These are phyloP conservation scores for Cicer cuneatum DNA, from an alignment of 306 rosid species.

Conservation along the genomic window DNA sequence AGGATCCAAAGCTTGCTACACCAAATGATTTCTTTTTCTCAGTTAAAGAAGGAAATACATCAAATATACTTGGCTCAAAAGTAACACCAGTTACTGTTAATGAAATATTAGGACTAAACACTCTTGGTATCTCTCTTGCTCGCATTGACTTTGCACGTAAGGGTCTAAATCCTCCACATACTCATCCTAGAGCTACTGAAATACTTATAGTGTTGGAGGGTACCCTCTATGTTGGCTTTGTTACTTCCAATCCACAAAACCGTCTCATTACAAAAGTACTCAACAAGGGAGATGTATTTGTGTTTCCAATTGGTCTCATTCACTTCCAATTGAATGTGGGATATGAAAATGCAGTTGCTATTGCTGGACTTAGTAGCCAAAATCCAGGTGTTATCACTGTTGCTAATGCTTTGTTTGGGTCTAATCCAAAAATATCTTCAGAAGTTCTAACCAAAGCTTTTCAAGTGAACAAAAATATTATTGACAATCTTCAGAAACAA, in stretches of 20 bases:
- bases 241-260: slow-evolving; percentile 40
- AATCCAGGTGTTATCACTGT: slow-evolving; percentile 32
- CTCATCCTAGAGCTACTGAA: slow-evolving; percentile 26
- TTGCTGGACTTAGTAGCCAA: slow-evolving; percentile 38
- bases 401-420: slow-evolving; percentile 44
- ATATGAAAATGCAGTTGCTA: slow-evolving; percentile 34
- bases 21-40: slow-evolving; percentile 42
- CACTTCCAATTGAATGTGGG: slow-evolving; percentile 50
- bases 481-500: slow-evolving; percentile 38
- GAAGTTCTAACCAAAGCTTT: slow-evolving; percentile 48
- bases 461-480: slow-evolving; percentile 34
- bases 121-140: slow-evolving; percentile 39
- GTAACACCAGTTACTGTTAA: slow-evolving; percentile 7
- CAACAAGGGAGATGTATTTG: slow-evolving; percentile 39
- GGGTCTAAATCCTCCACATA: slow-evolving; percentile 34
- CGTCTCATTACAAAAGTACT: slow-evolving; percentile 40
- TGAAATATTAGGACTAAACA: slow-evolving; percentile 32
- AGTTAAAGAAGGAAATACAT: slow-evolving; percentile 33
- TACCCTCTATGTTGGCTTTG: slow-evolving; percentile 48
- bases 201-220: slow-evolving; percentile 46
- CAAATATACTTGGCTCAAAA: slow-evolving; percentile 28
- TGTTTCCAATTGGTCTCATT: slow-evolving; percentile 42
- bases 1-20: slow-evolving; percentile 44
- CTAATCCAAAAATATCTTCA: slow-evolving; percentile 43
- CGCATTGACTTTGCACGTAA: slow-evolving; percentile 33